These are phyloP conservation scores for Blastobotrys parvus DNA, from an alignment of 805 yeast species.

Conservation along the genomic window DNA sequence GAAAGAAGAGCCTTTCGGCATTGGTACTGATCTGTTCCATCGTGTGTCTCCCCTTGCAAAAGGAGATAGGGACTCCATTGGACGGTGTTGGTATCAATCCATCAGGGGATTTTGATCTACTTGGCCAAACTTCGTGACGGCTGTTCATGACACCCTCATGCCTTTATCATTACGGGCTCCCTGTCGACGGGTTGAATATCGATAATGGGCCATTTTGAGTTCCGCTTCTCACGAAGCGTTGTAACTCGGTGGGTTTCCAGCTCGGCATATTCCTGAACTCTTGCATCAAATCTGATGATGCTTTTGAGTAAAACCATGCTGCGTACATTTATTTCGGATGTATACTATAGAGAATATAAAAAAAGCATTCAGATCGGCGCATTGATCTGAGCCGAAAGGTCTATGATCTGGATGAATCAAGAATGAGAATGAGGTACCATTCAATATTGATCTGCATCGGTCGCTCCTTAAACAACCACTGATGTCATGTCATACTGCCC, in stretches of 20 bases:
- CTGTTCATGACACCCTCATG: conserved; percentile 24
- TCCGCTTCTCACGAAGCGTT: conserved; percentile 22
- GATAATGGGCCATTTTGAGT: conserved; percentile 42
- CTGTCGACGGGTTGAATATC: conserved; percentile 94
- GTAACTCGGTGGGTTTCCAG: conserved; percentile 64
- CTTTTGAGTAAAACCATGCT: conserved; percentile 99
- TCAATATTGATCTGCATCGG: too few species aligned
- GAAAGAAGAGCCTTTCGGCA: conserved; percentile 5
- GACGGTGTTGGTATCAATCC: conserved; percentile 9
- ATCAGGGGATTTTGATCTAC: conserved; percentile 5
- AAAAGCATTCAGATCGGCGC: too few species aligned
- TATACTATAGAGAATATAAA: too few species aligned
- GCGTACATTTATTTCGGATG: conserved; percentile 68
- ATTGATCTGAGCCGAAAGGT: too few species aligned
- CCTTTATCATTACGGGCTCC: conserved; percentile 39
- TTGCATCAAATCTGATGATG: conserved; percentile 58
- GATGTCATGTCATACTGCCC: too few species aligned
- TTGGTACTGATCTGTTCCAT: conserved; percentile 6
- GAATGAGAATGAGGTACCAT: too few species aligned
- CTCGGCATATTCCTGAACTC: conserved; percentile 99
- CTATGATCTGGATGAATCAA: too few species aligned
- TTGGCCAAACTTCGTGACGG: neutral
- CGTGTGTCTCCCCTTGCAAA: conserved; percentile 19
- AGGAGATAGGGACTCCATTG: conserved; percentile 21
- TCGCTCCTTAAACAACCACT: too few species aligned